phyloP scores from a whole-genome alignment of 768 basidiomycete species.

The Sutorius australiensis region DNA sequence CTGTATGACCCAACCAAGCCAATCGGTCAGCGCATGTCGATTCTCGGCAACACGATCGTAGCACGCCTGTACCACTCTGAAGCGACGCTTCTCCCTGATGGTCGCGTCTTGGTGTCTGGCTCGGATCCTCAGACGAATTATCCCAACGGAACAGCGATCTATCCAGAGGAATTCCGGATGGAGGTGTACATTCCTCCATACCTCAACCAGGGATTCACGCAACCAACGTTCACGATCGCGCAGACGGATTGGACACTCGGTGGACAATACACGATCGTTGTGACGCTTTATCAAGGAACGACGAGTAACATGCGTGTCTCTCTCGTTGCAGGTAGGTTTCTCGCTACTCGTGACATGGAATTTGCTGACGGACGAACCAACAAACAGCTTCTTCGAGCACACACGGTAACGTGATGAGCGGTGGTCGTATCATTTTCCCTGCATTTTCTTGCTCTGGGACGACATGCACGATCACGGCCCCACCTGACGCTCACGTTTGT shows the following conservation, averaged over 20 bases:
- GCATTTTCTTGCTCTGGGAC: slow-evolving; percentile 65
- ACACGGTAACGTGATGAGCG: slow-evolving; percentile 72
- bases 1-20: slow-evolving; percentile 68
- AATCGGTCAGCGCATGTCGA: slow-evolving; percentile 57
- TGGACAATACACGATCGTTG: slow-evolving; percentile 49
- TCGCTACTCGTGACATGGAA: background rate
- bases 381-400: slow-evolving; percentile 64
- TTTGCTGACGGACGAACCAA: background rate
- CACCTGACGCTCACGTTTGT: slow-evolving; percentile 61
- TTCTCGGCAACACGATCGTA: slow-evolving; percentile 64
- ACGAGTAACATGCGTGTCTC: slow-evolving; percentile 54
- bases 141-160: slow-evolving; percentile 37
- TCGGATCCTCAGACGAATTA: slow-evolving; percentile 62
- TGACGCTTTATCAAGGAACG: slow-evolving; percentile 38
- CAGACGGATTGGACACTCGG: slow-evolving; percentile 63
- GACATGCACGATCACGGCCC: slow-evolving; percentile 73
- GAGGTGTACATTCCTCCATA: slow-evolving; percentile 88
- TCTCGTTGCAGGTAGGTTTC: slow-evolving; percentile 56
- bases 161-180: slow-evolving; percentile 74
- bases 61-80: slow-evolving; percentile 78
- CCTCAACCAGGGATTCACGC: slow-evolving; percentile 55
- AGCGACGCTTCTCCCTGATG: slow-evolving; percentile 70
- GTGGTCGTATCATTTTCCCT: slow-evolving; percentile 68
- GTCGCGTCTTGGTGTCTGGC: slow-evolving; percentile 70
- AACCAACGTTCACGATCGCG: slow-evolving; percentile 58